These are phyloP conservation scores for Trichoderma harzianum DNA, from an alignment of 2,329 filamentous ascomycete species.

Conservation along the genomic window DNA sequence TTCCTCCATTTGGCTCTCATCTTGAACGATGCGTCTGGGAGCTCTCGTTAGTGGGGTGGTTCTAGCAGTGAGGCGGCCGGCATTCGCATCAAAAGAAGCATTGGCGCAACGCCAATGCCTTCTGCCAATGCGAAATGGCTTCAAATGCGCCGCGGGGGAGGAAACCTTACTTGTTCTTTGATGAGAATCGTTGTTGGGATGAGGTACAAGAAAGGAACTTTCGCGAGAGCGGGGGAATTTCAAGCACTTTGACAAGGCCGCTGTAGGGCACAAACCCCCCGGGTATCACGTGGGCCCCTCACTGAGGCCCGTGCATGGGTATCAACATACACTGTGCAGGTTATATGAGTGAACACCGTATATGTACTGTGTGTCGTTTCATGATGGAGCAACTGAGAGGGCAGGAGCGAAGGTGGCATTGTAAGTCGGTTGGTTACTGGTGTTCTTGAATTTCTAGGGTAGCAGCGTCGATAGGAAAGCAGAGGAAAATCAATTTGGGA, in stretches of 20 bases:
- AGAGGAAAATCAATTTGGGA: background rate
- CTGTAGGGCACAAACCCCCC: slow-evolving; percentile 39
- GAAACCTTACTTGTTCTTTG: slow-evolving; percentile 40
- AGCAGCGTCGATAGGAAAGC: background rate
- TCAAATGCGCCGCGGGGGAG: background rate
- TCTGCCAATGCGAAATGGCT: background rate
- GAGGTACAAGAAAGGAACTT: slow-evolving; percentile 34
- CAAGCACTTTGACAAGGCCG: slow-evolving; percentile 30
- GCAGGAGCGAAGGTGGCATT: slow-evolving; percentile 5
- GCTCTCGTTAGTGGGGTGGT: slow-evolving; percentile 17
- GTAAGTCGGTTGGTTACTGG: background rate
- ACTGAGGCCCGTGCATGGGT: background rate
- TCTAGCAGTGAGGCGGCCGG: background rate
- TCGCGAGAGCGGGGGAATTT: slow-evolving; percentile 30
- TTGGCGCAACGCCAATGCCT: slow-evolving; percentile 5
- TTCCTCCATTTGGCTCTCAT: slow-evolving; percentile 99
- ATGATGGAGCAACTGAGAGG: background rate
- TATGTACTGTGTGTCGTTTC: background rate
- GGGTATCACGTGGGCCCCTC: slow-evolving; percentile 31
- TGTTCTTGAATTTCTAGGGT: background rate
- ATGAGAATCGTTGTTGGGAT: slow-evolving; percentile 46
- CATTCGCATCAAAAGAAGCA: background rate
- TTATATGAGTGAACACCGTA: background rate
- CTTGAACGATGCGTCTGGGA: slow-evolving; percentile 45
- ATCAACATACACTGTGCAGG: background rate